phyloP scores from a whole-genome alignment of 176 grass and related monocot genomes.

The Juncus effusus region DNA sequence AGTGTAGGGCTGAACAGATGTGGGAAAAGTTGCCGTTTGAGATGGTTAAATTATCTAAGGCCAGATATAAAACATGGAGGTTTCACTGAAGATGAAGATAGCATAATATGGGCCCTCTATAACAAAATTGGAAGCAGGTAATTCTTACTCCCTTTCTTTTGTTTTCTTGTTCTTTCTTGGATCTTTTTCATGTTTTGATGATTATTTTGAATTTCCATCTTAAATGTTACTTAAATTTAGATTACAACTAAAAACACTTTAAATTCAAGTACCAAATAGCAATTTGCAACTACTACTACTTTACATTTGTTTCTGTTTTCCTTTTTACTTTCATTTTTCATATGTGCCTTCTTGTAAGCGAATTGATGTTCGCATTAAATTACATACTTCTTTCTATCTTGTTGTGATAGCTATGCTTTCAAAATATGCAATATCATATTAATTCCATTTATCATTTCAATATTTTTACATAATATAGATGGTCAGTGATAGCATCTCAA shows the following conservation, averaged over 20 bases:
- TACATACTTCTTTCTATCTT: not conserved
- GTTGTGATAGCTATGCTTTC: not conserved
- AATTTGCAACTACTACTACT: too few relatives aligned
- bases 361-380: not conserved
- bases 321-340: not conserved
- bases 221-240: too few relatives aligned
- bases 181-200: too few relatives aligned
- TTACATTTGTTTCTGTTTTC: not conserved
- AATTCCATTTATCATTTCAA: not conserved
- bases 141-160: not conserved
- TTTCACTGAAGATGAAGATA: slow-evolving; percentile 82
- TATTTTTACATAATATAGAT: slow-evolving; percentile 32
- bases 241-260: too few relatives aligned
- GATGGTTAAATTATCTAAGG: slow-evolving; percentile 94
- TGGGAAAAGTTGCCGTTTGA: slow-evolving; percentile 79
- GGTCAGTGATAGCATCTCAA: slow-evolving; percentile 75
- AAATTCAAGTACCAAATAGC: too few relatives aligned
- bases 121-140: slow-evolving; percentile 73
- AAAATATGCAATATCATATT: too few relatives aligned
- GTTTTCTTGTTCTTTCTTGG: not conserved
- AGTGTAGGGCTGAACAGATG: slow-evolving; percentile 54
- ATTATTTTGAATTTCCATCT: too few relatives aligned
- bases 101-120: slow-evolving; percentile 63
- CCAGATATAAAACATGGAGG: slow-evolving; percentile 76
- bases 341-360: slow-evolving; percentile 1